Evolutionary conservation across 352 stramenopile genomes (phyloP).

Genomic region (Globisporangium cylindrosporum): DNA sequence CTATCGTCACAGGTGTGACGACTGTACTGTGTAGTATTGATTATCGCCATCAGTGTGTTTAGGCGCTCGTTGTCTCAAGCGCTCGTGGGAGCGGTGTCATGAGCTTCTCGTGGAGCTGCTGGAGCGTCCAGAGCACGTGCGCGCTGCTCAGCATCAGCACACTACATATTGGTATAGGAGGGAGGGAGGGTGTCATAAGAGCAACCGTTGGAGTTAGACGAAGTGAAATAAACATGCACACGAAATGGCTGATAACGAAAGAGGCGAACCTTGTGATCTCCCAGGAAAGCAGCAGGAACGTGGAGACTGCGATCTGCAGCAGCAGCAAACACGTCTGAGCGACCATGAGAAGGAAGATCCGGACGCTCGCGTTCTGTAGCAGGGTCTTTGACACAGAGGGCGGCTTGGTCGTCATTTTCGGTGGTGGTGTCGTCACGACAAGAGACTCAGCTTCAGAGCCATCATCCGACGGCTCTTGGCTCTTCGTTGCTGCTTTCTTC

Average conservation of each 20-base stretch:
- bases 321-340: conserved; percentile 34
- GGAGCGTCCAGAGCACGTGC: conserved; percentile 40
- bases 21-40: neutral
- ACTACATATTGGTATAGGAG: conserved; percentile 17
- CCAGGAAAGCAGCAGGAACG: conserved; percentile 31
- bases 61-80: neutral
- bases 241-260: neutral
- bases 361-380: conserved; percentile 21
- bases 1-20: neutral
- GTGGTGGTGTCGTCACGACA: neutral
- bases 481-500: conserved; percentile 7
- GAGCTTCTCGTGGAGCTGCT: conserved; percentile 29
- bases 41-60: neutral
- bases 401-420: neutral
- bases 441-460: neutral
- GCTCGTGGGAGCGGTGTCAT: neutral
- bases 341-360: conserved; percentile 26
- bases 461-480: neutral
- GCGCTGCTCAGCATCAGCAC: conserved; percentile 43
- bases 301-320: conserved; percentile 24
- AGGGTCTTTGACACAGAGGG: conserved; percentile 1
- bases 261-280: conserved; percentile 37
- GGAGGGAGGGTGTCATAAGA: neutral
- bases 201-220: neutral
- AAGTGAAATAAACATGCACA: neutral